A percentile compares a stretch with the other conserved stretches of the same genome.
Conservation (phyloP, 2,329 filamentous ascomycete species). For the Sporothrix humicola region DNA sequence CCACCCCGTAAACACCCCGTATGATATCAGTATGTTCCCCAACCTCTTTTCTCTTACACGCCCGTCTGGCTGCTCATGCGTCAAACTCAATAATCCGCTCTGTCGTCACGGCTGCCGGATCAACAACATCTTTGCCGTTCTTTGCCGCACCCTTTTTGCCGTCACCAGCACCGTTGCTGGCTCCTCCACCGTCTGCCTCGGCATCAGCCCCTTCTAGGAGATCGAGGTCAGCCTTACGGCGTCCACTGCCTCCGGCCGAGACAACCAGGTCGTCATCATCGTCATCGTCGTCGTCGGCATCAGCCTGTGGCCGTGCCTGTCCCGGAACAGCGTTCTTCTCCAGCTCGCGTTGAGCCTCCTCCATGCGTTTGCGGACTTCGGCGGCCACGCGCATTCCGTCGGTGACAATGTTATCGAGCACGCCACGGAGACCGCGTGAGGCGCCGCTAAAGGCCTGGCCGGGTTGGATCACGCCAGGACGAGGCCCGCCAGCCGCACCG, state of each 20-base stretch:
- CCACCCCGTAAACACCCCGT: not conserved
- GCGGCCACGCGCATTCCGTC: constrained; percentile 96
- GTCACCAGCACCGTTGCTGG: constrained; percentile 3
- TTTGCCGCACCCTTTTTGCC: constrained; percentile 38
- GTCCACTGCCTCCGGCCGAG: constrained; percentile 57
- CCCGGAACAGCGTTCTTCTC: constrained; percentile 78
- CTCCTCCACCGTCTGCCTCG: constrained; percentile 58
- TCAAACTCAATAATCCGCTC: constrained; percentile 55
- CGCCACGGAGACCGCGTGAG: constrained; percentile 81
- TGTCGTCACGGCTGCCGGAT: constrained; percentile 9
- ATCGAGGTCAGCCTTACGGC: constrained; percentile 68
- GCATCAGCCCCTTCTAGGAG: constrained; percentile 76
- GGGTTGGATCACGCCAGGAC: constrained; percentile 20
- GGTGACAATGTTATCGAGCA: constrained; percentile 95
- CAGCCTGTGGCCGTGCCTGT: constrained; percentile 68
- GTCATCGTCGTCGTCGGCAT: constrained; percentile 62
- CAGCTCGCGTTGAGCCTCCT: constrained; percentile 90
- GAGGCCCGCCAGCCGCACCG: constrained; percentile 42
- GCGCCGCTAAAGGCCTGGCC: constrained; percentile 52
- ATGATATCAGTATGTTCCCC: not conserved
- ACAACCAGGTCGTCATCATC: constrained; percentile 48
- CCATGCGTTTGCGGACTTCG: constrained; percentile 90
- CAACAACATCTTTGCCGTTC: not conserved
- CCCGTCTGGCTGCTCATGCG: constrained; percentile 42
- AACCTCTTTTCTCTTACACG: not conserved